Base-by-base conservation (phyloP, 179 eudicot genomes). In the Silene noctiflora region DNA sequence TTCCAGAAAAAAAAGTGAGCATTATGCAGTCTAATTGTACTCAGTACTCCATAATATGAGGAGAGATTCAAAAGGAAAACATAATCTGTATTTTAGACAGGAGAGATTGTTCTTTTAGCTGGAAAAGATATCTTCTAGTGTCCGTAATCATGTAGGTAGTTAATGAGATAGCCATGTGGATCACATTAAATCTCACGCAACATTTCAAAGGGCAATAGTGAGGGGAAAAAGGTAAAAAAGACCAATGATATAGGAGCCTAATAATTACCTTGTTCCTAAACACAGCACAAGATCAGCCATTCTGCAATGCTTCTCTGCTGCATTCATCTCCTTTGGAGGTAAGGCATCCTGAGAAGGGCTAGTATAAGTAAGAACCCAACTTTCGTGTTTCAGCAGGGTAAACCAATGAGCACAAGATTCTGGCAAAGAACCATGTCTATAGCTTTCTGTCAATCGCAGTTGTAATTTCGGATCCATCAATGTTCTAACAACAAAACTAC, bases 251-350 rank as follows among this genome's bases (percentile, higher is more conserved):
- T 81, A 58, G 39, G 21, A 79, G 68, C 19, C 75, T 61, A 20
- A 59, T 59, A 12, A 56, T 71, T 83, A 91, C 99, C 99, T 95
- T 80, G 99, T 95, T 39, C 99, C 99, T 76, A 95, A 83, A 81
- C 99, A 95, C 79, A 95, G 82, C 25, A 95, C 96, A 25, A 95
- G 82, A 93, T 95, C 99, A 72, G 99, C 98, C 88, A 86, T 88
- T 86, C 83, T 84, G 84, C 98, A 93, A 70, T 95, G 91, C 84
- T 83, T 89, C 87, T 91, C 97, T 11, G 98, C 97, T 63, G 93
- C 85, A 81, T 87, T 75, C 91, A 95, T 89, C 86, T 95, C 98
- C 83, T 91, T 93, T 55, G 81, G 75, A 29, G 99, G 99, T 68
- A 95, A 81, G 68, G 93, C 97, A 88, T 95, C 99, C 99, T 95